Conservation (phyloP, 768 basidiomycete genomes). For the Gyrodon lividus region DNA sequence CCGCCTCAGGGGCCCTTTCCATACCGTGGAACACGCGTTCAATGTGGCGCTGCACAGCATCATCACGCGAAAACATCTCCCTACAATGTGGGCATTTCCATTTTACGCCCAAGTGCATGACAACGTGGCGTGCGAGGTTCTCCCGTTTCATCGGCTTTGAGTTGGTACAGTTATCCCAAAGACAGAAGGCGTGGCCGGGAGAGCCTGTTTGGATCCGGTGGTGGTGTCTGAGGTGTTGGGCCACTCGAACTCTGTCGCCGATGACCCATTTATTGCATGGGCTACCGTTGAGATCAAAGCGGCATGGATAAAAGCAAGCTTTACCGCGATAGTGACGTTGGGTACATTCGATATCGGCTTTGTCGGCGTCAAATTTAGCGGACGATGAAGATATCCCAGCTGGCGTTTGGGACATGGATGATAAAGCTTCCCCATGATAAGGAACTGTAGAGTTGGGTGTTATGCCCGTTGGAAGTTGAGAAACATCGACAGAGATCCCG, state of each 20-base stretch:
- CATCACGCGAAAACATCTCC: slow-evolving; percentile 30
- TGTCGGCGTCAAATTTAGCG: slow-evolving; percentile 6
- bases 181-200: slow-evolving; percentile 15
- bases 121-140: slow-evolving; percentile 31
- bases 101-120: slow-evolving; percentile 30
- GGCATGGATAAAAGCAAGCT: slow-evolving; percentile 24
- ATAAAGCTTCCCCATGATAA: background rate
- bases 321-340: slow-evolving; percentile 17
- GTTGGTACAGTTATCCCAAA: slow-evolving; percentile 26
- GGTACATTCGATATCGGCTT: slow-evolving; percentile 24
- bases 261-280: slow-evolving; percentile 27
- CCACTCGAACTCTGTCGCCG: slow-evolving; percentile 25
- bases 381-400: background rate
- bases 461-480: too few species aligned
- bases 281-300: slow-evolving; percentile 22
- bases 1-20: slow-evolving; percentile 20
- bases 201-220: slow-evolving; percentile 20
- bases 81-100: slow-evolving; percentile 29
- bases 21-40: slow-evolving; percentile 27
- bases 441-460: too few species aligned
- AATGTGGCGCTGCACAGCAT: slow-evolving; percentile 31
- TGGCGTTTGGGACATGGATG: background rate
- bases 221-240: slow-evolving; percentile 27
- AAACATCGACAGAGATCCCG: too few species aligned
- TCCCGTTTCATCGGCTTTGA: slow-evolving; percentile 29